phyloP scores from a whole-genome alignment of 345 rosid species.

The Eutrema japonicum region DNA sequence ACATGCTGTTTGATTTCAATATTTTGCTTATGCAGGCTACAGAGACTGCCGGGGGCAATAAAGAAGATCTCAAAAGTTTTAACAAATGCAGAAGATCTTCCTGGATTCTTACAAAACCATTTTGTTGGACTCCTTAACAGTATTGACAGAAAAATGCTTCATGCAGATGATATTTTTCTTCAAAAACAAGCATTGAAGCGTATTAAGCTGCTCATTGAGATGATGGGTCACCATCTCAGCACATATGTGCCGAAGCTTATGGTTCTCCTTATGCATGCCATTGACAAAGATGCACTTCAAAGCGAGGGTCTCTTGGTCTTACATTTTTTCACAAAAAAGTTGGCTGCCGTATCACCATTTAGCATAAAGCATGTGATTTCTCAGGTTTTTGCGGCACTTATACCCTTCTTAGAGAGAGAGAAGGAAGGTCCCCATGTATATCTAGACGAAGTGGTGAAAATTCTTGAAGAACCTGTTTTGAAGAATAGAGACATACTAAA shows the following conservation, averaged over 20 bases:
- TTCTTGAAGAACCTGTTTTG: slow-evolving; percentile 86
- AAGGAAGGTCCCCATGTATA: slow-evolving; percentile 56
- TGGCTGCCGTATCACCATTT: slow-evolving; percentile 76
- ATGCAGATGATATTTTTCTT: slow-evolving; percentile 65
- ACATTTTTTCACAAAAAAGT: slow-evolving; percentile 76
- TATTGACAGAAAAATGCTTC: slow-evolving; percentile 91
- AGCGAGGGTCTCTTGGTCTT: slow-evolving; percentile 85
- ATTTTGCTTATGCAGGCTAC: slow-evolving; percentile 60
- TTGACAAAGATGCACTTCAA: slow-evolving; percentile 81
- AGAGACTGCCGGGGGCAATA: slow-evolving; percentile 74
- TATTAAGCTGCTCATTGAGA: slow-evolving; percentile 81
- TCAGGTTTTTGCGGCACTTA: slow-evolving; percentile 92
- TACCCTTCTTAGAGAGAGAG: slow-evolving; percentile 87
- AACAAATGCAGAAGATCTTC: slow-evolving; percentile 78
- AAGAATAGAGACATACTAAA: slow-evolving; percentile 73
- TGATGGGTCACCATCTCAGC: slow-evolving; percentile 90
- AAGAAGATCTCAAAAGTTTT: slow-evolving; percentile 80
- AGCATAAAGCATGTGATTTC: slow-evolving; percentile 88
- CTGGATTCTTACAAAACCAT: slow-evolving; percentile 87
- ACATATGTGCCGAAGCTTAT: slow-evolving; percentile 92
- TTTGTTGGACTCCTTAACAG: slow-evolving; percentile 96
- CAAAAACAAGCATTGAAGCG: slow-evolving; percentile 94
- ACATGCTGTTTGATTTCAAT: slow-evolving; percentile 25
- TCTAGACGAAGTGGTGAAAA: slow-evolving; percentile 73
- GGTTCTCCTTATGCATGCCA: slow-evolving; percentile 97